phyloP scores from a whole-genome alignment of 805 yeast genomes.

The Priceomyces fermenticarens region DNA sequence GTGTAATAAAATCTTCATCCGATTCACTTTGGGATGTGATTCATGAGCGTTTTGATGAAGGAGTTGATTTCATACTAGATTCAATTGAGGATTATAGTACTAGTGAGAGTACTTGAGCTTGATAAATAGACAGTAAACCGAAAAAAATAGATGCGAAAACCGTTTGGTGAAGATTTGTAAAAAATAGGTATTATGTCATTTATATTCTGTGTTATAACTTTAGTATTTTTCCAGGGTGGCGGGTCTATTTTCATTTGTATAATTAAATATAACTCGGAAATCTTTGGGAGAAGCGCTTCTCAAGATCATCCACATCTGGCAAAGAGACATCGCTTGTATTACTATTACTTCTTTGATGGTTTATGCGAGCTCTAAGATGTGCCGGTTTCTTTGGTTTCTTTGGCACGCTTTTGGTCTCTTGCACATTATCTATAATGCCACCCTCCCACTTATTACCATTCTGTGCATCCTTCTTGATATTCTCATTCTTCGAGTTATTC shows the following conservation, averaged over 20 bases:
- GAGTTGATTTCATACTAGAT: slow-evolving; percentile 78
- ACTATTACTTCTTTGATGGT: slow-evolving; percentile 23
- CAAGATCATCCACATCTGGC: slow-evolving; percentile 58
- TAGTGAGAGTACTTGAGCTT: slow-evolving; percentile 12
- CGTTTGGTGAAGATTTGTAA: not conserved
- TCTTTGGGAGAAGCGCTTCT: slow-evolving; percentile 52
- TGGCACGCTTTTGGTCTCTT: slow-evolving; percentile 24
- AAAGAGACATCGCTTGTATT: slow-evolving; percentile 40
- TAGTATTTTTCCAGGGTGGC: too few relatives aligned
- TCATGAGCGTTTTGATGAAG: slow-evolving; percentile 80
- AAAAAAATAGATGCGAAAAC: too few relatives aligned
- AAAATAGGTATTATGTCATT: not conserved
- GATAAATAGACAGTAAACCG: not conserved
- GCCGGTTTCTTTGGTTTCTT: slow-evolving; percentile 67
- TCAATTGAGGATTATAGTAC: slow-evolving; percentile 57
- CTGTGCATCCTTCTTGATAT: not conserved
- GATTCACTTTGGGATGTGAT: slow-evolving; percentile 76
- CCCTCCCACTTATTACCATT: not conserved
- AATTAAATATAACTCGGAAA: slow-evolving; percentile 59
- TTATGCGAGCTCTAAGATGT: slow-evolving; percentile 40
- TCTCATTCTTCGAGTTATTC: not conserved
- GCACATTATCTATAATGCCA: slow-evolving; percentile 13
- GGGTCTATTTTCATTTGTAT: too few relatives aligned
- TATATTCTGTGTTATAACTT: too few relatives aligned
- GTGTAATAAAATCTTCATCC: slow-evolving; percentile 71